These are phyloP conservation scores for Camelina hispida DNA, from an alignment of 345 rosid genomes.

Conservation along the genomic window DNA sequence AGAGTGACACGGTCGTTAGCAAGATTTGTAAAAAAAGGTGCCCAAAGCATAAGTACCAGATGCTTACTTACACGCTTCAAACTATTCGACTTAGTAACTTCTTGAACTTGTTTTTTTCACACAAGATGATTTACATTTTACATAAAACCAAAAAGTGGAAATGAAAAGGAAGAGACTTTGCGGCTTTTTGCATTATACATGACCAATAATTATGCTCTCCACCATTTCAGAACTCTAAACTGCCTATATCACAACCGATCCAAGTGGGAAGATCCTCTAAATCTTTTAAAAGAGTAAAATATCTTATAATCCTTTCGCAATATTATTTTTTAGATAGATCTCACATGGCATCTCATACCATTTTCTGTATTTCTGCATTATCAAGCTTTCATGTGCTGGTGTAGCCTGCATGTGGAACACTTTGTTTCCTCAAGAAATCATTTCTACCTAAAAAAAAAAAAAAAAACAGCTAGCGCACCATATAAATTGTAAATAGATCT, in stretches of 20 bases:
- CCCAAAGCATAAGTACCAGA: constrained; percentile 24
- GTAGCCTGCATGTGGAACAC: constrained; percentile 43
- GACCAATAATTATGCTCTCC: constrained; percentile 48
- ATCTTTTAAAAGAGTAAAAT: constrained; percentile 41
- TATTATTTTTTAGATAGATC: not conserved
- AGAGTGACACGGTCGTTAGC: constrained; percentile 20
- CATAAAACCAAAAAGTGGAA: constrained; percentile 35
- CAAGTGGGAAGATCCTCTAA: constrained; percentile 50
- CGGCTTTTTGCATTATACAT: constrained; percentile 49
- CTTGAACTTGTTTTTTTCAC: constrained; percentile 28
- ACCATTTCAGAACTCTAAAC: constrained; percentile 43
- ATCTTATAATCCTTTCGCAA: constrained; percentile 9
- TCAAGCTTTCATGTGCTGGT: constrained; percentile 41
- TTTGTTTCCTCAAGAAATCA: constrained; percentile 22
- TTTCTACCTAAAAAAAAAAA: not conserved
- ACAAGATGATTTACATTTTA: constrained; percentile 19
- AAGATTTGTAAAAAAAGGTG: constrained; percentile 15
- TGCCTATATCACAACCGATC: constrained; percentile 32
- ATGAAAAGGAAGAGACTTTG: constrained; percentile 35
- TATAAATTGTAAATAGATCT: constrained; percentile 7
- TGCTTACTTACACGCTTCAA: not conserved
- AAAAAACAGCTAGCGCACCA: constrained; percentile 14
- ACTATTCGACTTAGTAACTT: constrained; percentile 37
- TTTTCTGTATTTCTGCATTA: constrained; percentile 36
- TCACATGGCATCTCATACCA: constrained; percentile 38